Evolutionary conservation across 768 basidiomycete genomes (phyloP), one percentile per base, ranked within the genome.

Genomic region (Boletus sp.): DNA sequence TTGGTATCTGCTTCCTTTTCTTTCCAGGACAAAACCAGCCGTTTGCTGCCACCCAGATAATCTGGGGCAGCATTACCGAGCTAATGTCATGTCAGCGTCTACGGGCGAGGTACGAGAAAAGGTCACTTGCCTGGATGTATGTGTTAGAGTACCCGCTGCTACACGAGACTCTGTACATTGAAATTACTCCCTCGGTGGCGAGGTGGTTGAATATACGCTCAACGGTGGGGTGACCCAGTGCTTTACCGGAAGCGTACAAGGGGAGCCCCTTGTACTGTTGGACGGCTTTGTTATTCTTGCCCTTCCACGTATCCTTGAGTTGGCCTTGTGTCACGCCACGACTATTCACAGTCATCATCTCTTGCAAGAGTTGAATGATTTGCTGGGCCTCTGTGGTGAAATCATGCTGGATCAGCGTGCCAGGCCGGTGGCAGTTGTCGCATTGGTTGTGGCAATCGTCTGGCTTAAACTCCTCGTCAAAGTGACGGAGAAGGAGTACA

Each of bases 401-500:
- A 64, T 97, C 85, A 37, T 77, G 71, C 11, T 71, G 73, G 17
- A 77, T 64, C 6, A 78, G 61, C 9, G 72, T 75, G 15, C 76
- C 73, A 32, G 75, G 74, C 47, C 79, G 74, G 40, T 79, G 71
- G 66, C 97, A 99, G 58, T 91, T 94, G 69, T 98, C 90, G 69
- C 97, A 99, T 5, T 79, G 77, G 38, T 77, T 74, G 35, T 79
- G 70, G 65, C 97, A 99, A 15, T 82, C 60, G 25, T 67, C 72
- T 32, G 79, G 73, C 55, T 87, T 79, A 70, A 98, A 98, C 9
- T 75, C 74, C 67, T 99, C 91, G 57, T 83, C 84, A 62, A 97
- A 98, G 70, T 91, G 90, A n/a, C 80, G 79, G 17, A 99, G 81
- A n/a, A 98, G 75, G 61, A 92, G 90, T 6, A 82, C 78, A 3